These are phyloP conservation scores for Vachellia collinsii DNA, from an alignment of 306 rosid species.

Conservation along the genomic window DNA sequence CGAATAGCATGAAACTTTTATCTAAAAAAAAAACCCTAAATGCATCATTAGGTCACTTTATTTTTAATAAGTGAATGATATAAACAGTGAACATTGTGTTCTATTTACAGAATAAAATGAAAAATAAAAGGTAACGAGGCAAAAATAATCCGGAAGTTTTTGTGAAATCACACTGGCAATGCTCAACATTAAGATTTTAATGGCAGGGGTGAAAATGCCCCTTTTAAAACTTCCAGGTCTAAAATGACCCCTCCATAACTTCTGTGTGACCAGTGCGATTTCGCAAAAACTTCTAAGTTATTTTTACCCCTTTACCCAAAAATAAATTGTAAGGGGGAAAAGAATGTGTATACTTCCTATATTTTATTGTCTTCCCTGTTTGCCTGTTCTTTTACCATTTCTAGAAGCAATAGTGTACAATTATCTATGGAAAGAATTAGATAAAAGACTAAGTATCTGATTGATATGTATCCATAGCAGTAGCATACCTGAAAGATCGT, in stretches of 20 bases:
- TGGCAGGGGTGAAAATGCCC: too few relatives aligned
- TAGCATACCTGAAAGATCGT: constrained; percentile 50
- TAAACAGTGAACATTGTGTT: background rate
- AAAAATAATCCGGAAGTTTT: background rate
- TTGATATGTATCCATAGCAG: constrained; percentile 2
- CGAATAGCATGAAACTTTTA: background rate
- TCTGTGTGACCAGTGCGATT: too few relatives aligned
- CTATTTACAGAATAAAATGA: background rate
- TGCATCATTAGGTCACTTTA: background rate
- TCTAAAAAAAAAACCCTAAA: background rate
- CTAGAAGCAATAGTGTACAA: constrained; percentile 2
- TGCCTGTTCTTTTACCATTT: constrained; percentile 8
- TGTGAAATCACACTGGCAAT: too few relatives aligned
- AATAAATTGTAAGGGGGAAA: background rate
- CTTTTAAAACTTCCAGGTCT: too few relatives aligned
- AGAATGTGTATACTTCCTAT: background rate
- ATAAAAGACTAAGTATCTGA: constrained; percentile 18
- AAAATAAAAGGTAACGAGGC: background rate
- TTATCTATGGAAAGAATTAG: background rate
- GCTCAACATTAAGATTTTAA: too few relatives aligned
- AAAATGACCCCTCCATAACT: too few relatives aligned
- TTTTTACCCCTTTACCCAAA: too few relatives aligned
- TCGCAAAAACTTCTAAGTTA: too few relatives aligned
- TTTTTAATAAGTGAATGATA: constrained; percentile 10
- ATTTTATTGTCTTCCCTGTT: background rate